Percentiles rank a stretch among this genome's conserved stretches.
These are phyloP conservation scores for Acephala macrosclerotiorum DNA, from an alignment of 2,329 filamentous ascomycete genomes.

Conservation along the genomic window DNA sequence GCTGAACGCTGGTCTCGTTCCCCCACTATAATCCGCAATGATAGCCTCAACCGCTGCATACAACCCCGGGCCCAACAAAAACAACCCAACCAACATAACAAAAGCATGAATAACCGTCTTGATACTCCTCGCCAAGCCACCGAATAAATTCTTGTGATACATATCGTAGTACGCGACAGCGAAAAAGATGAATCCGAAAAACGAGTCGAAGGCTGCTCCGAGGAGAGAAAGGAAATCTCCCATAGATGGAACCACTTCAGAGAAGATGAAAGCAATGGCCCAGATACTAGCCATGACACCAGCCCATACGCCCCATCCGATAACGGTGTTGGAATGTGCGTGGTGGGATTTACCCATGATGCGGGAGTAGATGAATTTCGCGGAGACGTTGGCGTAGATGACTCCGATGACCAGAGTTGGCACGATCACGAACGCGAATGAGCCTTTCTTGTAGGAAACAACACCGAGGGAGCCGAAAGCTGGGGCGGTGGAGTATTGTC, in stretches of 20 bases:
- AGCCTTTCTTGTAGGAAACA: constrained; percentile 54
- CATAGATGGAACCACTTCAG: constrained; percentile 57
- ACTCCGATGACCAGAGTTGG: constrained; percentile 57
- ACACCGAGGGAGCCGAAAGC: constrained; percentile 56
- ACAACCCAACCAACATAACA: constrained; percentile 54
- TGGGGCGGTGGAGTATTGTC: constrained; percentile 57
- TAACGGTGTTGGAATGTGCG: constrained; percentile 54
- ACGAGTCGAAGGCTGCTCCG: constrained; percentile 55
- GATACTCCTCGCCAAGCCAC: constrained; percentile 44
- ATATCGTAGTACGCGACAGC: constrained; percentile 57
- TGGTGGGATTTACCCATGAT: constrained; percentile 53
- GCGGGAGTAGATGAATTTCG: constrained; percentile 54
- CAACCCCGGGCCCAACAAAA: constrained; percentile 58
- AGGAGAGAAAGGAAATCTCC: constrained; percentile 57
- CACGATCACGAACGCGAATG: constrained; percentile 58
- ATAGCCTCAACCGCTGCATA: constrained; percentile 61
- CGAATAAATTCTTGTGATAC: constrained; percentile 50
- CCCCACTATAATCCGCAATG: constrained; percentile 55
- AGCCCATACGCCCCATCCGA: constrained; percentile 55
- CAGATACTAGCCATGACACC: constrained; percentile 52
- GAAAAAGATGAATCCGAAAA: constrained; percentile 60
- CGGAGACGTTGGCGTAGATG: constrained; percentile 57
- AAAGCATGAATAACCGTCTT: constrained; percentile 55
- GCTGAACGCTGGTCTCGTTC: constrained; percentile 54
- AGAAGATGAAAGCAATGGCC: constrained; percentile 54